phyloP scores from a whole-genome alignment of 768 basidiomycete species.

The Kwoniella dejecticola region DNA sequence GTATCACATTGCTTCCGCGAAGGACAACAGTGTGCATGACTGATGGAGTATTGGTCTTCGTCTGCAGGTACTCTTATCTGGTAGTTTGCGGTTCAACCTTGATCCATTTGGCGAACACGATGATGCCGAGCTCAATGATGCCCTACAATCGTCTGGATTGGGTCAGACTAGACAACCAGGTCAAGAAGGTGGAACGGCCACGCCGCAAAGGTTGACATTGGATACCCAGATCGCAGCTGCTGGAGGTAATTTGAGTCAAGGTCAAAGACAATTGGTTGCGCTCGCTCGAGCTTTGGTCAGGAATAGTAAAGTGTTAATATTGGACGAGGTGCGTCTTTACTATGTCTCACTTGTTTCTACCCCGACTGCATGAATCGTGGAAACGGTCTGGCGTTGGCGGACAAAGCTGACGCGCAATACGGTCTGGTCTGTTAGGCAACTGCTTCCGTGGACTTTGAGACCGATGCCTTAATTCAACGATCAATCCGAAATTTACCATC shows the following conservation, averaged over 20 bases:
- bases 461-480: constrained; percentile 64
- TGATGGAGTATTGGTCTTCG: no score
- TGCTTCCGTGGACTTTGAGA: constrained; percentile 61
- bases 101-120: constrained; percentile 66
- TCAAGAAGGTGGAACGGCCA: constrained; percentile 30
- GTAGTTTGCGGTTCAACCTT: constrained; percentile 59
- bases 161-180: constrained; percentile 27
- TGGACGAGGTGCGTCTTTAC: constrained; percentile 60
- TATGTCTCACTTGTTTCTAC: neutral
- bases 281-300: constrained; percentile 66
- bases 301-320: constrained; percentile 63
- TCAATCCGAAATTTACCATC: constrained; percentile 60
- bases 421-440: constrained; percentile 39
- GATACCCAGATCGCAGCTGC: constrained; percentile 56
- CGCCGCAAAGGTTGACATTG: constrained; percentile 49
- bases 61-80: constrained; percentile 61
- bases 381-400: no score
- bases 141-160: constrained; percentile 46
- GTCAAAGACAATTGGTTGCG: constrained; percentile 66
- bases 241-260: constrained; percentile 61
- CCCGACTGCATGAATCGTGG: neutral
- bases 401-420: no score
- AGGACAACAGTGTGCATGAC: no score
- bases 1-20: no score
- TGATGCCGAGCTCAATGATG: constrained; percentile 57